These are phyloP conservation scores for Apiotrichum laibachii DNA, from an alignment of 1,284 basidiomycete species.

Conservation along the genomic window DNA sequence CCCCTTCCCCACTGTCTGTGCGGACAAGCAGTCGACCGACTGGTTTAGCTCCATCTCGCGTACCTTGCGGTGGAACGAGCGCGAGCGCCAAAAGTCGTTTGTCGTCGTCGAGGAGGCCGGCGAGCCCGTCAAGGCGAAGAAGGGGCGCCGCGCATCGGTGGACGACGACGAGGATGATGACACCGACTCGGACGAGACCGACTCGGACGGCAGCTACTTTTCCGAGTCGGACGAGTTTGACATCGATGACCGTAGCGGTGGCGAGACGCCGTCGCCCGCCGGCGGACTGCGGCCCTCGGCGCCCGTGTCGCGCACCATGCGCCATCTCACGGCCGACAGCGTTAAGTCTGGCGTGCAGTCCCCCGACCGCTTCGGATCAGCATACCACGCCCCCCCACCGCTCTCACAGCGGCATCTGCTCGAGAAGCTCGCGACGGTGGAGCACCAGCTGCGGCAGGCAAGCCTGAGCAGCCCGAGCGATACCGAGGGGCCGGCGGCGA, in stretches of 20 bases:
- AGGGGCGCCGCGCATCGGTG: slow-evolving; percentile 41
- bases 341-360: slow-evolving; percentile 61
- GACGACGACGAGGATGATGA: slow-evolving; percentile 57
- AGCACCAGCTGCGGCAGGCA: slow-evolving; percentile 12
- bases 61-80: slow-evolving; percentile 97
- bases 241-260: slow-evolving; percentile 70
- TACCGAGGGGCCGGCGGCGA: not conserved
- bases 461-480: not conserved
- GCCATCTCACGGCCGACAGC: not conserved
- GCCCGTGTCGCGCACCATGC: not conserved
- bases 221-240: slow-evolving; percentile 73
- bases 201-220: slow-evolving; percentile 22
- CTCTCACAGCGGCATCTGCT: slow-evolving; percentile 54
- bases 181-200: slow-evolving; percentile 55
- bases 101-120: slow-evolving; percentile 88
- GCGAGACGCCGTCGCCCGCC: slow-evolving; percentile 32
- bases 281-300: slow-evolving; percentile 7
- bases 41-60: slow-evolving; percentile 97
- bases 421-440: slow-evolving; percentile 31
- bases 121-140: slow-evolving; percentile 3
- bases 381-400: slow-evolving; percentile 60
- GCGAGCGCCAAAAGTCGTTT: slow-evolving; percentile 94
- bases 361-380: slow-evolving; percentile 71
- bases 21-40: slow-evolving; percentile 93
- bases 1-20: slow-evolving; percentile 97